phyloP scores from a whole-genome alignment of 2,329 filamentous ascomycete species.

The Ceratocystis colombiana region DNA sequence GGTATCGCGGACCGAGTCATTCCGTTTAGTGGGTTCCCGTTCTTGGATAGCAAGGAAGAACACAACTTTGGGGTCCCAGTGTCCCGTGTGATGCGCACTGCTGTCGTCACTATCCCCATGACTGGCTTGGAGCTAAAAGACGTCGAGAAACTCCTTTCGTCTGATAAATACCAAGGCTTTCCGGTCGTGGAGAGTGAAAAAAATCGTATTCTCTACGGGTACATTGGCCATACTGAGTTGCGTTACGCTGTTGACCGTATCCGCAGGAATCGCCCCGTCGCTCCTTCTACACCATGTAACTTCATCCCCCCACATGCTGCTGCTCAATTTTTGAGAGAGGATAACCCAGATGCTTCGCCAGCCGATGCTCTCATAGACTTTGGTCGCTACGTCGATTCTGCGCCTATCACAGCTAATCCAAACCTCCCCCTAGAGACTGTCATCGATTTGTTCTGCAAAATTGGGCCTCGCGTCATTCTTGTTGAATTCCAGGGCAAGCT shows the following conservation, averaged over 20 bases:
- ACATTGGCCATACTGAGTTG: slow-evolving; percentile 85
- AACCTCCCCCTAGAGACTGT: slow-evolving; percentile 87
- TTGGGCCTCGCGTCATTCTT: slow-evolving; percentile 84
- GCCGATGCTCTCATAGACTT: slow-evolving; percentile 62
- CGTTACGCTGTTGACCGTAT: slow-evolving; percentile 80
- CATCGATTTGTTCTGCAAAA: slow-evolving; percentile 98
- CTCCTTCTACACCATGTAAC: slow-evolving; percentile 58
- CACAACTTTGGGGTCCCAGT: slow-evolving; percentile 94
- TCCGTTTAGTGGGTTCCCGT: slow-evolving; percentile 95
- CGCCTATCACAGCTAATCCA: slow-evolving; percentile 83
- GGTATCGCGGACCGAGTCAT: slow-evolving; percentile 98
- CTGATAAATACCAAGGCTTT: slow-evolving; percentile 83
- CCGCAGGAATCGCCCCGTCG: slow-evolving; percentile 58
- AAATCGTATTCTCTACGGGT: slow-evolving; percentile 69
- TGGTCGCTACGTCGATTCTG: slow-evolving; percentile 76
- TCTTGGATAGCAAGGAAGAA: slow-evolving; percentile 93
- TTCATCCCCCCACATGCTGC: slow-evolving; percentile 43
- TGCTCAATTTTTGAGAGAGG: neutral
- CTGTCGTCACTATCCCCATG: slow-evolving; percentile 63
- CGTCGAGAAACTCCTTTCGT: slow-evolving; percentile 63
- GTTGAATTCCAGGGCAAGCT: slow-evolving; percentile 82
- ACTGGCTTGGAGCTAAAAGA: slow-evolving; percentile 65
- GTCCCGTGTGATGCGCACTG: slow-evolving; percentile 74
- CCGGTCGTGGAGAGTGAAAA: slow-evolving; percentile 70
- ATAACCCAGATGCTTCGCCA: slow-evolving; percentile 28